Conservation (phyloP, 495 filamentous ascomycete genomes). For the Hypoxylon perforatum region DNA sequence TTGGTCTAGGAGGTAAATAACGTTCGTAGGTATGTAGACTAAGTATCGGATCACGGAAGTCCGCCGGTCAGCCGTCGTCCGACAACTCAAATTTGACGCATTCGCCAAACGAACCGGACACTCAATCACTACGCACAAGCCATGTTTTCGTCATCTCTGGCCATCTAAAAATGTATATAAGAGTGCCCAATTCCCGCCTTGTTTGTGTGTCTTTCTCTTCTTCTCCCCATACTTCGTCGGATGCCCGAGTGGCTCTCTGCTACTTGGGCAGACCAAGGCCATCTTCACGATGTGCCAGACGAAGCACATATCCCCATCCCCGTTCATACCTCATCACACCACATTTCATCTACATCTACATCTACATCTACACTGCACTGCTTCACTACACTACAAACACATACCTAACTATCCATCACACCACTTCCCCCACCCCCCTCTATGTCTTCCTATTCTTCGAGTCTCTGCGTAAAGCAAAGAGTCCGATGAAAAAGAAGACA, state of each 20-base stretch:
- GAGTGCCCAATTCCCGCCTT: too few relatives aligned
- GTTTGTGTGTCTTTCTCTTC: not conserved
- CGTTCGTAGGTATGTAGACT: too few relatives aligned
- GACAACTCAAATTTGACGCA: too few relatives aligned
- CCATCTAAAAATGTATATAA: too few relatives aligned
- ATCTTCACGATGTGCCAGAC: constrained; percentile 2
- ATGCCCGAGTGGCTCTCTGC: not conserved
- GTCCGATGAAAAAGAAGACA: constrained; percentile 30
- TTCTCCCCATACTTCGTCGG: constrained; percentile 1
- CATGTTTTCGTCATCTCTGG: too few relatives aligned
- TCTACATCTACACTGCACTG: not conserved
- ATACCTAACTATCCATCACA: not conserved
- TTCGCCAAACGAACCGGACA: too few relatives aligned
- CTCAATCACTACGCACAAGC: too few relatives aligned
- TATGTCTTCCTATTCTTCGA: constrained; percentile 22
- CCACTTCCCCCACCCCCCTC: not conserved
- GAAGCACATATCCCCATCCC: not conserved
- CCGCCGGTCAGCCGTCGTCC: too few relatives aligned
- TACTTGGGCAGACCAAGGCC: not conserved
- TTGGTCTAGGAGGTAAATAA: too few relatives aligned
- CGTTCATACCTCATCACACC: not conserved
- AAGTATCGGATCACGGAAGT: too few relatives aligned
- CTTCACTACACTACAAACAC: not conserved
- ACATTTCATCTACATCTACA: not conserved
- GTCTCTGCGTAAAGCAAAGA: constrained; percentile 20